phyloP scores from a whole-genome alignment of 257 asterid genomes.

The Jacaranda mimosifolia region DNA sequence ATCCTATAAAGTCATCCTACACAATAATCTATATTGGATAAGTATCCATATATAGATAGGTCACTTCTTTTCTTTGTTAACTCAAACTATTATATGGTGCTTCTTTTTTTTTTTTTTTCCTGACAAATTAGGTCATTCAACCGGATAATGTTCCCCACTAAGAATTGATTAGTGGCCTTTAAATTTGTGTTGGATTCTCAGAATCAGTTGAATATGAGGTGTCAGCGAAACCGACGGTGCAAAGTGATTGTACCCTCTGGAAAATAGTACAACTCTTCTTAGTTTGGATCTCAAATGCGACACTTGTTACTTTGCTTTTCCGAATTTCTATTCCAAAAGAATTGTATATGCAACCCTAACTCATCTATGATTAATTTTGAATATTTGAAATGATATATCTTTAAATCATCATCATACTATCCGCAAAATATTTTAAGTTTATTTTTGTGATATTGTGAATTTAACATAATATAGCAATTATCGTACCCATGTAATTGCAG shows the following conservation, averaged over 20 bases:
- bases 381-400: background rate
- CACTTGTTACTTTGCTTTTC: conserved; percentile 38
- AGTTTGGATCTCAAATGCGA: conserved; percentile 10
- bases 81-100: background rate
- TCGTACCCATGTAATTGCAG: background rate
- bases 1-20: background rate
- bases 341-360: too few species aligned
- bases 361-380: too few species aligned
- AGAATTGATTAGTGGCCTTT: conserved; percentile 21
- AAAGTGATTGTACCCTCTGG: conserved; percentile 28
- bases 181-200: conserved; percentile 18
- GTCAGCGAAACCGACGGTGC: conserved; percentile 28
- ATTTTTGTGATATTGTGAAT: too few species aligned
- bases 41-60: background rate
- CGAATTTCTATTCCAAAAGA: background rate
- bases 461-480: background rate
- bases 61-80: background rate
- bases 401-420: too few species aligned
- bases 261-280: background rate
- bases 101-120: too few species aligned
- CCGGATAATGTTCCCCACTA: conserved; percentile 24
- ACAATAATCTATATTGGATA: background rate
- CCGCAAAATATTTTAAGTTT: too few species aligned
- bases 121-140: background rate
- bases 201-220: conserved; percentile 19